Percentiles rank a stretch among this genome's conserved stretches.
These are phyloP conservation scores for Cylindrodendrum hubeiense DNA, from an alignment of 2,329 filamentous ascomycete genomes.

Conservation along the genomic window DNA sequence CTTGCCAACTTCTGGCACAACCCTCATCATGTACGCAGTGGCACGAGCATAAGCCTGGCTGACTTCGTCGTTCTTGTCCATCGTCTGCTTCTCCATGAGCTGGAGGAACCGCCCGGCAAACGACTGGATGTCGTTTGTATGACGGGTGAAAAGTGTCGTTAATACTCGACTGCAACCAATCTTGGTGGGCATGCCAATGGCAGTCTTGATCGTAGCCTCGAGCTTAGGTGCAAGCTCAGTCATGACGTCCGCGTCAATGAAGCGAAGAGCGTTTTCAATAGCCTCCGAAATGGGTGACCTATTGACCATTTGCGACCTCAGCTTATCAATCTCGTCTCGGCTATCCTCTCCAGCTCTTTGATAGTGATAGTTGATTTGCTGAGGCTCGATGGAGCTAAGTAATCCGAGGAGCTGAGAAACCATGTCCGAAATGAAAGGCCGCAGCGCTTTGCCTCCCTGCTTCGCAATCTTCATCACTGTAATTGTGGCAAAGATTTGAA, in stretches of 20 bases:
- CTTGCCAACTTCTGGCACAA: slow-evolving; percentile 62
- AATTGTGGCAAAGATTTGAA: slow-evolving; percentile 84
- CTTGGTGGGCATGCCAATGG: slow-evolving; percentile 93
- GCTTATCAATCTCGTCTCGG: slow-evolving; percentile 89
- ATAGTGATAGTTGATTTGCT: slow-evolving; percentile 92
- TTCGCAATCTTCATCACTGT: slow-evolving; percentile 92
- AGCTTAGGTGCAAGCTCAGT: slow-evolving; percentile 77
- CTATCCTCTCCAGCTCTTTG: slow-evolving; percentile 89
- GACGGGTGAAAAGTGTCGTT: slow-evolving; percentile 85
- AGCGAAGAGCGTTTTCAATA: slow-evolving; percentile 88
- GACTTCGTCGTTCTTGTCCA: slow-evolving; percentile 95
- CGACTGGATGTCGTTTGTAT: slow-evolving; percentile 79
- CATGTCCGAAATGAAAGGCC: slow-evolving; percentile 84
- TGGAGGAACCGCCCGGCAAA: slow-evolving; percentile 83
- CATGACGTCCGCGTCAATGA: slow-evolving; percentile 85
- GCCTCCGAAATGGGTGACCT: slow-evolving; percentile 92
- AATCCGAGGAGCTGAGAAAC: slow-evolving; percentile 84
- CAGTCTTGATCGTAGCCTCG: slow-evolving; percentile 83
- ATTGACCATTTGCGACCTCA: slow-evolving; percentile 84
- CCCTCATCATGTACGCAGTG: slow-evolving; percentile 84
- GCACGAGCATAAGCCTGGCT: slow-evolving; percentile 89
- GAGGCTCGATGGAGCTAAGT: slow-evolving; percentile 88
- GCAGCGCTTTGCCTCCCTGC: slow-evolving; percentile 82
- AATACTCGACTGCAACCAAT: slow-evolving; percentile 90
- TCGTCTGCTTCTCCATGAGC: slow-evolving; percentile 81